These are phyloP conservation scores for Wickerhamomyces alni DNA, from an alignment of 805 yeast genomes.

Conservation along the genomic window DNA sequence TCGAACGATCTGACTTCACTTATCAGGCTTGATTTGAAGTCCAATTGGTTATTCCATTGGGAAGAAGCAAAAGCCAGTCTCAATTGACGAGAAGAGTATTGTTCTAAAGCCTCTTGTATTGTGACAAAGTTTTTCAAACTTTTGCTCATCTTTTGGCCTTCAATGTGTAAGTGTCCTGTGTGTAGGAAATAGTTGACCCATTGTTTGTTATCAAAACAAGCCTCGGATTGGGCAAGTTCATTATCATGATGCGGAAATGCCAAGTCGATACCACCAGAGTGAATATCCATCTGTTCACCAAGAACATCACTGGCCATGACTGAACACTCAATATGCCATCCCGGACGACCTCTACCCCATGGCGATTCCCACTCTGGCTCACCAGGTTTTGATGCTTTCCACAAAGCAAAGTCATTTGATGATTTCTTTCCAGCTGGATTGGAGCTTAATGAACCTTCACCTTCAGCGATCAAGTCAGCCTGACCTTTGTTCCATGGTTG, in stretches of 20 bases:
- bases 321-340: conserved; percentile 99
- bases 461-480: conserved; percentile 79
- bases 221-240: conserved; percentile 96
- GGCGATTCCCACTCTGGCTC: conserved; percentile 95
- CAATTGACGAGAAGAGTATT: conserved; percentile 72
- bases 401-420: conserved; percentile 86
- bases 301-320: conserved; percentile 94
- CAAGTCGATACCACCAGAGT: conserved; percentile 93
- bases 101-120: conserved; percentile 78
- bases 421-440: conserved; percentile 57
- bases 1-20: conserved; percentile 76
- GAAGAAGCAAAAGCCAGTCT: conserved; percentile 87
- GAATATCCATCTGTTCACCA: conserved; percentile 85
- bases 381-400: conserved; percentile 96
- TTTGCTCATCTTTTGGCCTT: conserved; percentile 98
- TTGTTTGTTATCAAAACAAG: conserved; percentile 79
- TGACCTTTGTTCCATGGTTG: conserved; percentile 98
- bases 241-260: conserved; percentile 99
- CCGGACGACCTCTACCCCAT: conserved; percentile 98
- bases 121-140: conserved; percentile 93
- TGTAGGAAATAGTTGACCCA: conserved; percentile 98
- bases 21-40: conserved; percentile 78
- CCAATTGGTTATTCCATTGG: conserved; percentile 90
- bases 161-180: conserved; percentile 96
- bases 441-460: conserved; percentile 79